Conservation (phyloP, 805 yeast genomes). For the Candida tallmaniae region DNA sequence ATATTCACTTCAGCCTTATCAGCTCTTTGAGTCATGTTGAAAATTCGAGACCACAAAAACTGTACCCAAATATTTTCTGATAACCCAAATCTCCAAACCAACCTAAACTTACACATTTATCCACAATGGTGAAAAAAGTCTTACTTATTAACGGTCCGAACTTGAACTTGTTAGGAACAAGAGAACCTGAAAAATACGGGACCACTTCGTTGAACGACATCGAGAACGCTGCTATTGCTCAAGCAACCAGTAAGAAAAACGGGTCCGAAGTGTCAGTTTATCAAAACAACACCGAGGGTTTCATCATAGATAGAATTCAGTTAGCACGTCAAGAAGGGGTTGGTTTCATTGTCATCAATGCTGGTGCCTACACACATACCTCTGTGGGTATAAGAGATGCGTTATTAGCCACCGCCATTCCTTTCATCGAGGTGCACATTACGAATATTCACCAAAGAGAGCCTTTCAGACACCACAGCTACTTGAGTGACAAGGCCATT, state of each 20-base stretch:
- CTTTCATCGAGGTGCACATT: constrained; percentile 47
- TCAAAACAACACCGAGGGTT: constrained; percentile 46
- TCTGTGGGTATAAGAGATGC: constrained; percentile 50
- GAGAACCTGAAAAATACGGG: constrained; percentile 51
- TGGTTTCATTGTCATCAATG: constrained; percentile 45
- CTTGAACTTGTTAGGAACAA: constrained; percentile 43
- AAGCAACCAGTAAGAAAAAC: constrained; percentile 24
- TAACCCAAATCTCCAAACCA: too few relatives aligned
- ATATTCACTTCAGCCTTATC: too few relatives aligned
- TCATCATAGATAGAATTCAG: constrained; percentile 44
- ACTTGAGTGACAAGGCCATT: constrained; percentile 44
- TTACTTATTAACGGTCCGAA: constrained; percentile 48
- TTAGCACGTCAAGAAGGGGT: constrained; percentile 40
- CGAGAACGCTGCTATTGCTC: constrained; percentile 36
- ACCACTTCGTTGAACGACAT: constrained; percentile 41
- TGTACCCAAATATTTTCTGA: too few relatives aligned
- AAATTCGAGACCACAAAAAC: too few relatives aligned
- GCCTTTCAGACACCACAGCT: constrained; percentile 47
- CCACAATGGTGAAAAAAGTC: constrained; percentile 41
- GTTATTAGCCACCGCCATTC: constrained; percentile 43
- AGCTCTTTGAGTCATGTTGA: too few relatives aligned
- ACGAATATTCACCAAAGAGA: constrained; percentile 50
- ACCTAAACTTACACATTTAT: too few relatives aligned
- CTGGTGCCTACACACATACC: constrained; percentile 52
- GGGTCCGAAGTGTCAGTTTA: constrained; percentile 29